Percentiles rank a stretch among this genome's conserved stretches.
phyloP scores from a whole-genome alignment of 495 filamentous ascomycete genomes.

The Rhypophila decipiens region DNA sequence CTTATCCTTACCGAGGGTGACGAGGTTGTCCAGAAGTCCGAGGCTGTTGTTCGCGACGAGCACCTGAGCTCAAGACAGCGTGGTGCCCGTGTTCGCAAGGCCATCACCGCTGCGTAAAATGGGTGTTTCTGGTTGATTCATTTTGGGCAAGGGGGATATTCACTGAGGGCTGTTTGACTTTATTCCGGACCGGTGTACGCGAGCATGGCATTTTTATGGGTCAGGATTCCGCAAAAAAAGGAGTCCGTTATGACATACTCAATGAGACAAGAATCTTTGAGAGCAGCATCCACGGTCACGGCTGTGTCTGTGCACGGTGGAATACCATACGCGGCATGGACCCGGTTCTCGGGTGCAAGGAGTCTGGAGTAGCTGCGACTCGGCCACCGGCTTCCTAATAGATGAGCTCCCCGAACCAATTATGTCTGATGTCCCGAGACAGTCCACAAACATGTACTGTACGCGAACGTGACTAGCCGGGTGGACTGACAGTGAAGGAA shows the following conservation, averaged over 20 bases:
- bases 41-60: slow-evolving; percentile 55
- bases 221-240: slow-evolving; percentile 32
- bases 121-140: slow-evolving; percentile 10
- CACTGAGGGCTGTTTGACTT: slow-evolving; percentile 33
- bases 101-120: slow-evolving; percentile 72
- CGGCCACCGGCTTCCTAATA: not conserved
- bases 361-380: not conserved
- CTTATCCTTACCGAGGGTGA: slow-evolving; percentile 95
- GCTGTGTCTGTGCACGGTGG: not conserved
- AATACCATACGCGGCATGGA: slow-evolving; percentile 7
- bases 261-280: slow-evolving; percentile 29
- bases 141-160: slow-evolving; percentile 20
- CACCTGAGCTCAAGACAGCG: slow-evolving; percentile 84
- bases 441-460: no score
- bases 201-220: slow-evolving; percentile 36
- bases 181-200: slow-evolving; percentile 36
- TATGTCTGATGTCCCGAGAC: no score
- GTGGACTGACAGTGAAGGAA: no score
- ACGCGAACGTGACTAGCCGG: no score
- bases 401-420: not conserved
- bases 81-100: slow-evolving; percentile 66
- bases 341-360: not conserved
- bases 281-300: not conserved
- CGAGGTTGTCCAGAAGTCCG: slow-evolving; percentile 83
- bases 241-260: slow-evolving; percentile 32